These are phyloP conservation scores for Venturia effusa DNA, from an alignment of 2,329 filamentous ascomycete genomes.

Conservation along the genomic window DNA sequence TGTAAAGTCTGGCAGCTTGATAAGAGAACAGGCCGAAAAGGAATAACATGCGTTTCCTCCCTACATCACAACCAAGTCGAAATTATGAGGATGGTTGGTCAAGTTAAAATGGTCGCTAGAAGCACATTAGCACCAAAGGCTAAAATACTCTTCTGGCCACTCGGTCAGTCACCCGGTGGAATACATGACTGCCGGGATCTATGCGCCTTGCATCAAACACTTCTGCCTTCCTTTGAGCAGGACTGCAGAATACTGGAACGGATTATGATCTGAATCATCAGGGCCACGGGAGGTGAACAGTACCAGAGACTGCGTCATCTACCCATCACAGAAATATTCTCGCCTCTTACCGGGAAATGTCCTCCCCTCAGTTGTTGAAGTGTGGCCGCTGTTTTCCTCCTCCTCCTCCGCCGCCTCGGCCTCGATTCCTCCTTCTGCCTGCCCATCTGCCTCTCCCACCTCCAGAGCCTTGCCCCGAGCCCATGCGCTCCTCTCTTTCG, in stretches of 20 bases:
- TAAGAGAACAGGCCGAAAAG: background rate
- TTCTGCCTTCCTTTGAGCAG: background rate
- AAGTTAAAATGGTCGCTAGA: background rate
- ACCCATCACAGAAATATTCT: background rate
- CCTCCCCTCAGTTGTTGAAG: background rate
- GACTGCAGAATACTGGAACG: background rate
- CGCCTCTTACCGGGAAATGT: background rate
- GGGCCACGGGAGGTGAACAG: background rate
- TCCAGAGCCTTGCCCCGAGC: background rate
- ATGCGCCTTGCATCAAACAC: background rate
- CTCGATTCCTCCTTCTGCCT: slow-evolving; percentile 7
- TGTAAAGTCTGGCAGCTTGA: background rate
- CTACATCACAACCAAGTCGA: background rate
- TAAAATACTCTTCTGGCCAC: background rate
- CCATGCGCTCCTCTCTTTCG: slow-evolving; percentile 7
- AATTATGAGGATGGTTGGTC: background rate
- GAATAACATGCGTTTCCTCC: background rate
- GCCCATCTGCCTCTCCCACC: background rate
- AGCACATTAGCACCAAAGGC: background rate
- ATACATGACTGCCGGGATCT: background rate
- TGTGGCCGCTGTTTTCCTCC: background rate
- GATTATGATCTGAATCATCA: background rate
- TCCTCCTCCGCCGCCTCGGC: background rate
- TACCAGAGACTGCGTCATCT: background rate
- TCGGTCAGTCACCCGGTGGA: background rate